phyloP scores from a whole-genome alignment of 306 rosid genomes.

The Sphenostylis stenocarpa region DNA sequence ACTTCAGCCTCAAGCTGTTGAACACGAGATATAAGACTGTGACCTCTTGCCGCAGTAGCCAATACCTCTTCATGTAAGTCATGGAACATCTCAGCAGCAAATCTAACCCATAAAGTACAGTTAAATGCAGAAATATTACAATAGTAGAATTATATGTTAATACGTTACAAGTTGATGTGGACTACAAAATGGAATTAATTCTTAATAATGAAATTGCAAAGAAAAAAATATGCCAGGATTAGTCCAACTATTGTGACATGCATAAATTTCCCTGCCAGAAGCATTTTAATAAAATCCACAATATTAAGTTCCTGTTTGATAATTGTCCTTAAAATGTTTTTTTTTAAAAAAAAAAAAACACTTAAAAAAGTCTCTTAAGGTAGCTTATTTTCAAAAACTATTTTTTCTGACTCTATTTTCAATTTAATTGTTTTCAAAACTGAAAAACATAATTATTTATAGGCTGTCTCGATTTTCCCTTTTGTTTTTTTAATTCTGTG shows the following conservation, averaged over 20 bases:
- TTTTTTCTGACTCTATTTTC: not conserved
- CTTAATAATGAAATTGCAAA: not conserved
- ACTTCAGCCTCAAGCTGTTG: slow-evolving; percentile 96
- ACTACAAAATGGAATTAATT: not conserved
- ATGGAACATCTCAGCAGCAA: slow-evolving; percentile 97
- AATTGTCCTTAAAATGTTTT: not conserved
- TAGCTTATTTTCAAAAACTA: not conserved
- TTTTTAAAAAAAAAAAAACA: not conserved
- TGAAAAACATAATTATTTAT: not conserved
- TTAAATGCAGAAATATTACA: slow-evolving; percentile 23
- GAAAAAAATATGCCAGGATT: not conserved
- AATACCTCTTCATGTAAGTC: slow-evolving; percentile 95
- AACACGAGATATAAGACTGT: slow-evolving; percentile 74
- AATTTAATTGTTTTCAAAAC: not conserved
- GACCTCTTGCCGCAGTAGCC: slow-evolving; percentile 87
- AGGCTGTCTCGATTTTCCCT: not conserved
- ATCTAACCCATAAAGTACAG: slow-evolving; percentile 46
- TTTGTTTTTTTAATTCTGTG: not conserved
- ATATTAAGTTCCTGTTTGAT: not conserved
- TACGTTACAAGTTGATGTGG: not conserved
- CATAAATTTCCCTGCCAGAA: not conserved
- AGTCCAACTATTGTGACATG: not conserved
- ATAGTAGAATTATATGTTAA: not conserved
- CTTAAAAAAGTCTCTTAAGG: not conserved
- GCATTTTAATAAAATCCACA: slow-evolving; percentile 8